A percentile compares a stretch with the other conserved stretches of the same genome.
phyloP scores from a whole-genome alignment of 345 rosid genomes.

The Stellera chamaejasme region DNA sequence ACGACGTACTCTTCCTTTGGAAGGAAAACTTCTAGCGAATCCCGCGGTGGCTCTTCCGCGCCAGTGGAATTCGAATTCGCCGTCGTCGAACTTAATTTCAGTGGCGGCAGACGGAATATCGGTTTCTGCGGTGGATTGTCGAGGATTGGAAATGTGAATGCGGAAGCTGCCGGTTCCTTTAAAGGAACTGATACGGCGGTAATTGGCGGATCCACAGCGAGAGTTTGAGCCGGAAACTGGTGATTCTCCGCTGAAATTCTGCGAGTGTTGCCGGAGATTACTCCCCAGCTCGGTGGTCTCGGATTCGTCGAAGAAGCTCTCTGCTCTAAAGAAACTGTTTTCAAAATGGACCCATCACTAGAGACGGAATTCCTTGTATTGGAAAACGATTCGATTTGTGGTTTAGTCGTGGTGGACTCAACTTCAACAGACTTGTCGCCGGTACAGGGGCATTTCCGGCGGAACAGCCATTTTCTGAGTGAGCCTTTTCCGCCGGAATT shows the following conservation, averaged over 20 bases:
- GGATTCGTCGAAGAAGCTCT: too few species aligned
- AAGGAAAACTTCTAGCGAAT: constrained; percentile 49
- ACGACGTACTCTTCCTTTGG: constrained; percentile 14
- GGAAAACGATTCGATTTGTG: neutral
- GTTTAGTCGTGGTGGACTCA: constrained; percentile 30
- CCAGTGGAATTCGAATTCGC: neutral
- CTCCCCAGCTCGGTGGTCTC: neutral
- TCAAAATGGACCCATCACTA: too few species aligned
- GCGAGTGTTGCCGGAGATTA: neutral
- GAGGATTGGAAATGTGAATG: constrained; percentile 51
- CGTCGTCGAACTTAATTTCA: neutral
- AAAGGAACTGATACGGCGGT: neutral
- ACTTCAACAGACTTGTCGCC: constrained; percentile 71
- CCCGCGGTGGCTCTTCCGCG: constrained; percentile 37
- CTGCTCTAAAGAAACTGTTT: too few species aligned
- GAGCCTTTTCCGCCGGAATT: constrained; percentile 7
- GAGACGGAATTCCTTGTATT: too few species aligned
- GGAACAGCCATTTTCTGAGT: constrained; percentile 30
- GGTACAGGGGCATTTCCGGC: constrained; percentile 61
- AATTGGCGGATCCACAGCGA: too few species aligned
- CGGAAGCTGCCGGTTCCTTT: neutral
- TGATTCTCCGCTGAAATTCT: constrained; percentile 23
- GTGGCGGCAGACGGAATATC: neutral
- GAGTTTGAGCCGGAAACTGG: constrained; percentile 10
- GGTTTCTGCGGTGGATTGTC: constrained; percentile 14